phyloP scores from a whole-genome alignment of 1,139 yeast species.

The Neolecta irregularis region DNA sequence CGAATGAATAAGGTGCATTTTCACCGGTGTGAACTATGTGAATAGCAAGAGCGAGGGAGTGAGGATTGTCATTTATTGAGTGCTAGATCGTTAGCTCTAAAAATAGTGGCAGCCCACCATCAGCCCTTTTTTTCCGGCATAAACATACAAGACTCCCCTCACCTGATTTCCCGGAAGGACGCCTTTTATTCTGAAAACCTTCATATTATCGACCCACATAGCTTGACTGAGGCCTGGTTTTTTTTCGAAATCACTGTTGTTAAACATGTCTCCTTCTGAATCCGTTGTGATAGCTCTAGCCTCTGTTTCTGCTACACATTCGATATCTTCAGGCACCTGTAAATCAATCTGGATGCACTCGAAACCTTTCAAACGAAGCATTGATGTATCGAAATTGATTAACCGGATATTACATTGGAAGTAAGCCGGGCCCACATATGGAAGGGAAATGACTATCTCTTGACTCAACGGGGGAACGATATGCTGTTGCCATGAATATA shows the following conservation, averaged over 20 bases:
- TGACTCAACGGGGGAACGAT: slow-evolving; percentile 72
- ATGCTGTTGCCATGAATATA: slow-evolving; percentile 64
- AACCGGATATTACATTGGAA: slow-evolving; percentile 43
- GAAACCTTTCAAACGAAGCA: slow-evolving; percentile 53
- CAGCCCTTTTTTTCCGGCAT: slow-evolving; percentile 52
- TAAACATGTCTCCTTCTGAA: no score
- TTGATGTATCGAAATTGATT: slow-evolving; percentile 58
- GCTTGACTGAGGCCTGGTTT: slow-evolving; percentile 59
- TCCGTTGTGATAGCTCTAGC: no score
- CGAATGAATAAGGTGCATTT: slow-evolving; percentile 46
- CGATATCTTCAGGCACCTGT: slow-evolving; percentile 53
- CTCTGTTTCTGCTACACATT: slow-evolving; percentile 41
- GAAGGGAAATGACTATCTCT: slow-evolving; percentile 61
- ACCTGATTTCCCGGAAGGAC: slow-evolving; percentile 51
- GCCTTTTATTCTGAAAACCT: slow-evolving; percentile 69
- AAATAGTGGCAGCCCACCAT: no score
- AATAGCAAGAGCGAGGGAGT: slow-evolving; percentile 59
- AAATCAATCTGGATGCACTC: slow-evolving; percentile 71
- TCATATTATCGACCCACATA: slow-evolving; percentile 47
- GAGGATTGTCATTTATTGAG: slow-evolving; percentile 34
- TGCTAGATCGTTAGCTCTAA: no score
- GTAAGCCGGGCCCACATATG: slow-evolving; percentile 72
- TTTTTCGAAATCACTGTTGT: slow-evolving; percentile 18
- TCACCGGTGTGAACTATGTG: slow-evolving; percentile 66
- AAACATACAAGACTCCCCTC: slow-evolving; percentile 62